A percentile compares a stretch with the other conserved stretches of the same genome.
These are phyloP conservation scores for Achaetomiella virescens DNA, from an alignment of 495 filamentous ascomycete genomes.

Conservation along the genomic window DNA sequence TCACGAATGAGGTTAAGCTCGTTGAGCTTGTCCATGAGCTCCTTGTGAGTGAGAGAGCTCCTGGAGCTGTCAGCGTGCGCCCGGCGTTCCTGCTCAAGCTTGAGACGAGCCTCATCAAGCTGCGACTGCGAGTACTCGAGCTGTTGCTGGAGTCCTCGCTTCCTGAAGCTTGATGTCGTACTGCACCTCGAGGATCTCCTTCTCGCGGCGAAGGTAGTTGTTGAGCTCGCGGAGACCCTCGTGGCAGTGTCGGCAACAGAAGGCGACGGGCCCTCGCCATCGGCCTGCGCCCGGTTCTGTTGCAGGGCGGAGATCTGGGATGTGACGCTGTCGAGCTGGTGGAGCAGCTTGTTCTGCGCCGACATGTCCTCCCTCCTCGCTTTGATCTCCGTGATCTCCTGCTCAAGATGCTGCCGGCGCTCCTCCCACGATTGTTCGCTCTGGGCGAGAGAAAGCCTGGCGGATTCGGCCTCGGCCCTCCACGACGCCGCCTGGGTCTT, in stretches of 20 bases:
- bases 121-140: slow-evolving; percentile 78
- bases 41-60: slow-evolving; percentile 68
- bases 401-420: slow-evolving; percentile 69
- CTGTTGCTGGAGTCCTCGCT: slow-evolving; percentile 80
- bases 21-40: slow-evolving; percentile 86
- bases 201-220: slow-evolving; percentile 86
- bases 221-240: slow-evolving; percentile 84
- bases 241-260: slow-evolving; percentile 41
- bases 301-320: slow-evolving; percentile 71
- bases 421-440: slow-evolving; percentile 86
- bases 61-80: slow-evolving; percentile 66
- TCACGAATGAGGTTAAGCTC: slow-evolving; percentile 93
- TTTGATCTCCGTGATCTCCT: slow-evolving; percentile 72
- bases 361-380: slow-evolving; percentile 71
- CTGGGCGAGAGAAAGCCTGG: slow-evolving; percentile 66
- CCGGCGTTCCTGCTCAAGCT: slow-evolving; percentile 80
- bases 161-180: slow-evolving; percentile 84
- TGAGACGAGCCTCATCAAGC: slow-evolving; percentile 77
- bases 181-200: slow-evolving; percentile 95
- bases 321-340: slow-evolving; percentile 77
- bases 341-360: slow-evolving; percentile 79
- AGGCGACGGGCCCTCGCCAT: slow-evolving; percentile 37
- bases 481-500: slow-evolving; percentile 65
- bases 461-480: slow-evolving; percentile 73
- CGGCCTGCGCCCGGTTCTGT: slow-evolving; percentile 54